Base-by-base conservation (phyloP, 2,329 filamentous ascomycete genomes). In the Botrytis cinerea region DNA sequence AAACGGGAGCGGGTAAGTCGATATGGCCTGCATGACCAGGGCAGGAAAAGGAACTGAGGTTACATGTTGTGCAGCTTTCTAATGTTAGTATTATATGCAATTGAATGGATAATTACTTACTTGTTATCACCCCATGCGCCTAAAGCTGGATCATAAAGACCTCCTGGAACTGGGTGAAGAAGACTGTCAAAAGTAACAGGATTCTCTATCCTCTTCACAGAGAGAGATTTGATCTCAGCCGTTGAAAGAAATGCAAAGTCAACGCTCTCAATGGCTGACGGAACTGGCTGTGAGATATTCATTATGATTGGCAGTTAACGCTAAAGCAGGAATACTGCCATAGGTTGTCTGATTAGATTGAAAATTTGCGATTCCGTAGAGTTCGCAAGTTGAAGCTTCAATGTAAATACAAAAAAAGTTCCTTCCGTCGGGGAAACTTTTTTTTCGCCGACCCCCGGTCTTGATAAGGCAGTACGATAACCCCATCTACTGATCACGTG, bases 11-110 rank as follows among this genome's bases (percentile, higher is more conserved):
- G 22, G 96, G 95, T 20, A 99, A 90, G 79, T 98, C 94, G 82
- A 99, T 97, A 81, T 99, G 96, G 71, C 96, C 97, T 74, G 92
- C 89, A 84, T 99, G 97, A 73, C 97, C 97, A 10, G 95, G 94
- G 82, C 97, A 99, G 78, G 89, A 89, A 80, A 90, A 88, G 75
- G 91, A 91, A 80, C 91, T 92, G 77, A 97, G 87, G 78, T 95
- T 93, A 84, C 96, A 99, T 82, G 96, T 99, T 79, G 94, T 88
- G 84, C 96, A 99, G 81, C 94, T 97, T 78, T 72, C 60, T 76
- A 69, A 71, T 40, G 64, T 73, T 57, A 74, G 63, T 5, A 57
- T 70, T 35, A 18, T 28, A 9, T 46, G 32, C 12, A 32, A 61
- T 62, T 45, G 9, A 38, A 32, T 22, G 12, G 40, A n/a, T 9